These are phyloP conservation scores for Usnea hakonensis DNA, from an alignment of 495 filamentous ascomycete species.

Conservation along the genomic window DNA sequence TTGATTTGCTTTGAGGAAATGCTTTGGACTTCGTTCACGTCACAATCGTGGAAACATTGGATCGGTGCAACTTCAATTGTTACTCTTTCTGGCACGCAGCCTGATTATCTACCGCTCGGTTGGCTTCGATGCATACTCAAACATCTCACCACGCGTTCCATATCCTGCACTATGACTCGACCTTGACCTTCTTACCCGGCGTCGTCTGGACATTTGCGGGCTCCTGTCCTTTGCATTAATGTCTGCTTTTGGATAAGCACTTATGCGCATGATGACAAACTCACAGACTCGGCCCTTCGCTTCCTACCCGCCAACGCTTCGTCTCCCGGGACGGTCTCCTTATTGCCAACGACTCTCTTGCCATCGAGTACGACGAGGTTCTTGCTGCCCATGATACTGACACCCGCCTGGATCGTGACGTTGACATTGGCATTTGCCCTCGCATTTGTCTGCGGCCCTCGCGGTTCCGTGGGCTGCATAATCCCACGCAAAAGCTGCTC, in stretches of 20 bases:
- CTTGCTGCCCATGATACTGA: conserved; percentile 25
- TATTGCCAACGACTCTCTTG: not conserved
- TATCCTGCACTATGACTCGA: not conserved
- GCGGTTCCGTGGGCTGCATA: not conserved
- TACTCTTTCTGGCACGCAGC: no score
- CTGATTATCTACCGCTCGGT: not conserved
- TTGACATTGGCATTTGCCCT: conserved; percentile 2
- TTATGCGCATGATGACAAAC: conserved; percentile 3
- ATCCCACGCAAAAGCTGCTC: conserved; percentile 8
- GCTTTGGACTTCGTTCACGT: no score
- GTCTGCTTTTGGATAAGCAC: not conserved
- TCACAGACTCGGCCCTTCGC: conserved; percentile 29
- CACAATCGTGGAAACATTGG: no score
- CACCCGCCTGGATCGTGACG: conserved; percentile 26
- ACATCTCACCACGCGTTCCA: not conserved
- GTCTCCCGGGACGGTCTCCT: not conserved
- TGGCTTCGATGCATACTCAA: not conserved
- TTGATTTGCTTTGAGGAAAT: no score
- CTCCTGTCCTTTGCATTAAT: conserved; percentile 5
- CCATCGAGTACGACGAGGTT: conserved; percentile 14
- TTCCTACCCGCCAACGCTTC: conserved; percentile 20
- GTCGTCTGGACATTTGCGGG: not conserved
- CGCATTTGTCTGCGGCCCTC: not conserved
- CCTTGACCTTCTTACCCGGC: conserved; percentile 7
- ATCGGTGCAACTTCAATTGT: not conserved